phyloP scores from a whole-genome alignment of 2,329 filamentous ascomycete species.

The Exophiala spinifera region DNA sequence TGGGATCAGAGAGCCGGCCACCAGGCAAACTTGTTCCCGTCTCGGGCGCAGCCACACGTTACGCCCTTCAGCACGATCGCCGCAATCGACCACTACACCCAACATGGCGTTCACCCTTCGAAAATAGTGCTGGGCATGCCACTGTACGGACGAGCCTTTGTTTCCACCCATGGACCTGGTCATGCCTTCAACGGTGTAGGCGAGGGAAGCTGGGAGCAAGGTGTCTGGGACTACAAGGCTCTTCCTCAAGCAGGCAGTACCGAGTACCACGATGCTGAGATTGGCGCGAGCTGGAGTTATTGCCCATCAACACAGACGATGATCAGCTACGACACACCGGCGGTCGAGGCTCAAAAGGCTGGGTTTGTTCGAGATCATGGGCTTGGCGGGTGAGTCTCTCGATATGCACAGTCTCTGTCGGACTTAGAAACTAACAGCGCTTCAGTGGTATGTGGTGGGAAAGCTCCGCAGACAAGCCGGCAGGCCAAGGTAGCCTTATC shows the following conservation, averaged over 20 bases:
- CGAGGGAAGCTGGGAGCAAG: conserved; percentile 77
- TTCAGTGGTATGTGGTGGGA: conserved; percentile 85
- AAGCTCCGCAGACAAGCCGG: conserved; percentile 68
- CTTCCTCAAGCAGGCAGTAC: conserved; percentile 67
- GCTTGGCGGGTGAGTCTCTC: conserved; percentile 79
- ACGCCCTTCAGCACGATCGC: conserved; percentile 76
- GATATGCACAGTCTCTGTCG: not conserved
- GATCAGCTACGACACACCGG: conserved; percentile 74
- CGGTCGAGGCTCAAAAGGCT: conserved; percentile 67
- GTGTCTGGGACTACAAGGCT: conserved; percentile 84
- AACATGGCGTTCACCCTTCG: conserved; percentile 57
- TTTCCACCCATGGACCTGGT: conserved; percentile 72
- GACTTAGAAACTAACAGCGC: not conserved
- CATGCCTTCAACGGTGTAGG: conserved; percentile 68
- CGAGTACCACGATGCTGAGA: conserved; percentile 61
- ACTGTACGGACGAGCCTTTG: conserved; percentile 83
- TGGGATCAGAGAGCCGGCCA: conserved; percentile 75
- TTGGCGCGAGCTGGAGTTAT: conserved; percentile 75
- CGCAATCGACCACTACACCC: conserved; percentile 69
- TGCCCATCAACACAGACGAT: conserved; percentile 61
- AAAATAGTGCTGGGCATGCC: conserved; percentile 93
- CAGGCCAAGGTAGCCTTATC: conserved; percentile 64
- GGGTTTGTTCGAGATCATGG: conserved; percentile 63
- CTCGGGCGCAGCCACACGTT: conserved; percentile 52
- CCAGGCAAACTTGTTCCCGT: conserved; percentile 73